phyloP scores from a whole-genome alignment of 1,284 basidiomycete species.

The Papiliotrema flavescens region DNA sequence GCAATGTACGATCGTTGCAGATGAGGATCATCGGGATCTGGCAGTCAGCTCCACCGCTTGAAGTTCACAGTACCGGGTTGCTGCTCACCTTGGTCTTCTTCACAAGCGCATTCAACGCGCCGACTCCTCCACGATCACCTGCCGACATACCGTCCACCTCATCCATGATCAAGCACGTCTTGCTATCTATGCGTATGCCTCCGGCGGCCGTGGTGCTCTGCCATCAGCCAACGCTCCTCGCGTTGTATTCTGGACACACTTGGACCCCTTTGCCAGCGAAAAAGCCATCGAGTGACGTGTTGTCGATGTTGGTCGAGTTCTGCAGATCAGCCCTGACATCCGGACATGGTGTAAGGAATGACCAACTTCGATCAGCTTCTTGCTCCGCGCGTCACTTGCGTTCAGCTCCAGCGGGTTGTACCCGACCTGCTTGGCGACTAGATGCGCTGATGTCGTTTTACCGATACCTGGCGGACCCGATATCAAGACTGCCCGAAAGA shows the following conservation, averaged over 20 bases:
- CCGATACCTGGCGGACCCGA: conserved; percentile 95
- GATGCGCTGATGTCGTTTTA: conserved; percentile 93
- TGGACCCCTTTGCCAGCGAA: conserved; percentile 63
- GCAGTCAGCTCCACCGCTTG: background rate
- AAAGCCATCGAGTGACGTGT: conserved; percentile 84
- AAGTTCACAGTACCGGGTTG: background rate
- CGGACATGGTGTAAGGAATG: conserved; percentile 7
- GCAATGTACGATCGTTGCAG: conserved; percentile 81
- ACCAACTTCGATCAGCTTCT: conserved; percentile 85
- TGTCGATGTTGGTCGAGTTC: conserved; percentile 82
- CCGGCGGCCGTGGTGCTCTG: conserved; percentile 66
- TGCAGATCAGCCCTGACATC: conserved; percentile 35
- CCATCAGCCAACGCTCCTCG: background rate
- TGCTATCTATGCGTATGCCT: conserved; percentile 66
- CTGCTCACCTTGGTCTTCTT: conserved; percentile 78
- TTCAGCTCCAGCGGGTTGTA: conserved; percentile 93
- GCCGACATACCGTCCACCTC: conserved; percentile 99
- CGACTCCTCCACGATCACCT: conserved; percentile 93
- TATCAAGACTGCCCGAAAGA: conserved; percentile 81
- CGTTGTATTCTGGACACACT: conserved; percentile 13
- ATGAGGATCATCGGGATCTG: conserved; percentile 97
- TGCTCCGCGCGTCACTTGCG: conserved; percentile 91
- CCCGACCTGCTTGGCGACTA: conserved; percentile 82
- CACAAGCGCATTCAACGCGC: conserved; percentile 85
- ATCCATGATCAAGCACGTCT: conserved; percentile 93